Percentiles rank a stretch among this genome's conserved stretches.
These are phyloP conservation scores for Ceratobasidium sp. DNA, from an alignment of 1,284 basidiomycete species.

Conservation along the genomic window DNA sequence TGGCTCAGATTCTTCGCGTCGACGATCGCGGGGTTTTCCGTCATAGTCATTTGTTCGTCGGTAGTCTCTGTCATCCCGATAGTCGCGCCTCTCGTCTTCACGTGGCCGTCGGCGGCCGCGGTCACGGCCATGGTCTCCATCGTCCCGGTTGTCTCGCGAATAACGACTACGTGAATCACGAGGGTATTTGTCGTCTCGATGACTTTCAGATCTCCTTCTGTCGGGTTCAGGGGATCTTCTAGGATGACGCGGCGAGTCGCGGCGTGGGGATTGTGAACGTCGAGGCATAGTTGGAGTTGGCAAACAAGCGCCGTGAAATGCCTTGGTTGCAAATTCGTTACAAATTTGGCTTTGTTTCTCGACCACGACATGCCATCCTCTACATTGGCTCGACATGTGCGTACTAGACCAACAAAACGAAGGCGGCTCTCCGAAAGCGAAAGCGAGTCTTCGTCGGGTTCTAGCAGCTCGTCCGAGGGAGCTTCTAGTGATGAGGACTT, in stretches of 20 bases:
- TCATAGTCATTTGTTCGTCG: conserved; percentile 15
- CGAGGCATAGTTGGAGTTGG: conserved; percentile 24
- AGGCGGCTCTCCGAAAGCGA: conserved; percentile 21
- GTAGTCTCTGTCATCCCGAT: conserved; percentile 53
- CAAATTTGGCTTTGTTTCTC: conserved; percentile 37
- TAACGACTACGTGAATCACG: conserved; percentile 2
- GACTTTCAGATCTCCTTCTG: not conserved
- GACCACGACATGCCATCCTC: conserved; percentile 9
- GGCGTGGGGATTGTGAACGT: conserved; percentile 33
- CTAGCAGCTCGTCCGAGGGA: not conserved
- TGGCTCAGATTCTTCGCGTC: conserved; percentile 36
- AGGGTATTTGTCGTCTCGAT: conserved; percentile 24
- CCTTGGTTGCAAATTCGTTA: conserved; percentile 14
- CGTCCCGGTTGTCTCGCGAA: not conserved
- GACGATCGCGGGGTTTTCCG: conserved; percentile 15
- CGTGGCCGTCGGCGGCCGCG: conserved; percentile 28
- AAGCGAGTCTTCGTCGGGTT: not conserved
- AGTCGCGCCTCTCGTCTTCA: conserved; percentile 55
- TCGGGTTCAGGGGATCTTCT: conserved; percentile 24
- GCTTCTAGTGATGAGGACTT: not conserved
- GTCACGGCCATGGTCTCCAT: conserved; percentile 1
- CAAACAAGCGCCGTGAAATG: conserved; percentile 7
- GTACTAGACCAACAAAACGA: conserved; percentile 3
- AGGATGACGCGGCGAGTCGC: conserved; percentile 24
- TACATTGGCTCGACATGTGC: not conserved